Evolutionary conservation across 2,329 filamentous ascomycete species (phyloP).

Genomic region (Ophiocordyceps sinensis): DNA sequence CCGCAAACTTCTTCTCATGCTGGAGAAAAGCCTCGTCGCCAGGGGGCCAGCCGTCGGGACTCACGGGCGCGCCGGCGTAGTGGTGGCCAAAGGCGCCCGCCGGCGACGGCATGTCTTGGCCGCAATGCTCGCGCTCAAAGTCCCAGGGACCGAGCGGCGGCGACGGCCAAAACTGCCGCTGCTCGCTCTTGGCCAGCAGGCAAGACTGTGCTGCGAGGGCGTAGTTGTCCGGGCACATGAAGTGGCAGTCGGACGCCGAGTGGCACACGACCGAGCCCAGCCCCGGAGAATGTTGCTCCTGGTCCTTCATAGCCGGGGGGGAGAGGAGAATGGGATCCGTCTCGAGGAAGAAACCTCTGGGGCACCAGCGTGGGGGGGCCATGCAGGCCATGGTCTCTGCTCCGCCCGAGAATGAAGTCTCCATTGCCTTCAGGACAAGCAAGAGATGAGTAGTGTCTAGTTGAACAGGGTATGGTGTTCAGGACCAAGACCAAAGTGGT

Average conservation of each 20-base stretch:
- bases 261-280: no score
- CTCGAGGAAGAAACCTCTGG: slow-evolving; percentile 13
- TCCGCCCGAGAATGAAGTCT: slow-evolving; percentile 9
- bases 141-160: slow-evolving; percentile 22
- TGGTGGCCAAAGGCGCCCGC: slow-evolving; percentile 8
- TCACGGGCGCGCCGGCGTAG: slow-evolving; percentile 15
- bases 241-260: slow-evolving; percentile 1
- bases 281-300: slow-evolving; percentile 5
- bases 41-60: slow-evolving; percentile 18
- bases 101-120: slow-evolving; percentile 17
- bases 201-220: slow-evolving; percentile 1
- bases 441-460: neutral
- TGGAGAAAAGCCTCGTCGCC: neutral
- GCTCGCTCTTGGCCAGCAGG: slow-evolving; percentile 4
- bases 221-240: slow-evolving; percentile 3
- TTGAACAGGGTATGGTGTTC: neutral
- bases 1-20: neutral
- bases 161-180: slow-evolving; percentile 18
- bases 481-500: neutral
- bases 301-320: slow-evolving; percentile 9
- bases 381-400: slow-evolving; percentile 18
- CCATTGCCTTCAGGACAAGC: neutral
- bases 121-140: slow-evolving; percentile 19
- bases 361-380: slow-evolving; percentile 10
- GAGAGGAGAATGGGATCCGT: slow-evolving; percentile 11